phyloP scores from a whole-genome alignment of 306 rosid species.

The Malus sieversii region DNA sequence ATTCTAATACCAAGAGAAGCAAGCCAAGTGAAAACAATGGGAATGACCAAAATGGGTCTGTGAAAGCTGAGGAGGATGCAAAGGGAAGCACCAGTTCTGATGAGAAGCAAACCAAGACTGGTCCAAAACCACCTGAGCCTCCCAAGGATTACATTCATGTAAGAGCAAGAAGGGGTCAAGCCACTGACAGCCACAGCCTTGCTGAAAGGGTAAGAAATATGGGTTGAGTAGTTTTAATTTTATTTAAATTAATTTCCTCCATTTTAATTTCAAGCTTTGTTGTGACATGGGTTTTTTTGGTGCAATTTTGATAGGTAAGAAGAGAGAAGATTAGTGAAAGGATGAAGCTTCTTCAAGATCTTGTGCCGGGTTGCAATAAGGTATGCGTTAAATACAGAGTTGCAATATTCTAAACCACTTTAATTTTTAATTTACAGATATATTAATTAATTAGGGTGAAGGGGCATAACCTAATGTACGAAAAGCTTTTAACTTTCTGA shows the following conservation, averaged over 20 bases:
- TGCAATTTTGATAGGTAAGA: constrained; percentile 46
- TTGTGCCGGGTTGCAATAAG: constrained; percentile 97
- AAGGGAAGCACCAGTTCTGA: constrained; percentile 30
- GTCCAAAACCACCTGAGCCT: constrained; percentile 65
- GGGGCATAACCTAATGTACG: background rate
- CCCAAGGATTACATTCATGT: constrained; percentile 94
- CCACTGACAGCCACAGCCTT: constrained; percentile 96
- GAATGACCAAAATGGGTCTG: constrained; percentile 23
- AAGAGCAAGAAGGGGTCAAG: constrained; percentile 98
- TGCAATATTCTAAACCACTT: background rate
- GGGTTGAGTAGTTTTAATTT: background rate
- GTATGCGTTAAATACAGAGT: constrained; percentile 18
- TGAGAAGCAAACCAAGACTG: constrained; percentile 45
- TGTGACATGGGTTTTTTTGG: constrained; percentile 13
- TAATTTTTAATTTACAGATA: background rate
- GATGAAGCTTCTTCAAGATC: constrained; percentile 95
- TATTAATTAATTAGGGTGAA: too few species aligned
- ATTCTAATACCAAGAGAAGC: constrained; percentile 44
- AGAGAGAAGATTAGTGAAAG: constrained; percentile 98
- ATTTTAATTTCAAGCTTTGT: background rate
- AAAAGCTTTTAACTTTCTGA: background rate
- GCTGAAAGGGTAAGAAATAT: constrained; percentile 78
- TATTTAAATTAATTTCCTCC: background rate
- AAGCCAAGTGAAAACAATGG: constrained; percentile 45
- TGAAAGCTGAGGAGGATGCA: constrained; percentile 56